Base-by-base conservation (phyloP, 805 yeast genomes). In the Starmerella stellata region DNA sequence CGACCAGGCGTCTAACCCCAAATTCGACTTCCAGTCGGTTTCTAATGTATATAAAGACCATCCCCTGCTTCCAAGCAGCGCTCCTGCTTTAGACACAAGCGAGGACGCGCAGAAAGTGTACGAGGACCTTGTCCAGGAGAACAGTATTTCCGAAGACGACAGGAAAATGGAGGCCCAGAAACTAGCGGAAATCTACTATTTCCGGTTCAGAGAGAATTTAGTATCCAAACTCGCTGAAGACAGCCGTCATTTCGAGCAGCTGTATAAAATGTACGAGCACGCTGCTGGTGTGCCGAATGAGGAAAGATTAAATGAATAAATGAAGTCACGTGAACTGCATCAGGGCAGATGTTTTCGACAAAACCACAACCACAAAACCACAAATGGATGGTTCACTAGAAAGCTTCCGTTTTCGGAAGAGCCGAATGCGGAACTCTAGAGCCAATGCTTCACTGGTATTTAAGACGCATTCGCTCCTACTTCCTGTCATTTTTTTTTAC, bases 151-250 rank as follows among this genome's bases (percentile, higher is more conserved):
- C 9, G 20, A 38, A 4, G 16, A 24, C 8, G 36, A 30, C n/a
- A 28, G 24, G 11, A 25, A 34, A 9, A 15, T 20, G 19, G 44
- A 38, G 21, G 43, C 52, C 11, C 43, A 46, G 14, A 36, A 20
- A 13, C 42, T 55, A 23, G 58, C 59, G 13, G 55, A 52, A 42
- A 41, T 34, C 11, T 30, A 50, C 24, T 55, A 55, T 38, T 35
- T 34, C 23, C 36, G 20, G 21, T 55, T 50, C 38, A 43, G 40
- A 20, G 52, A 41, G 16, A 47, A 46, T 37, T 40, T 56, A 30
- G 17, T 40, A n/a, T 37, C 36, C 15, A 36, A 44, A 21, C 47
- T 53, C 29, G 46, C 50, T 14, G 29, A 34, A 7, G 55, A 50
- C 36, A 54, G 50, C 19, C 37, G 35, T 20, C 49, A 46, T 24